Conservation (phyloP, 1,284 basidiomycete genomes). For the Volvariella surrecta region DNA sequence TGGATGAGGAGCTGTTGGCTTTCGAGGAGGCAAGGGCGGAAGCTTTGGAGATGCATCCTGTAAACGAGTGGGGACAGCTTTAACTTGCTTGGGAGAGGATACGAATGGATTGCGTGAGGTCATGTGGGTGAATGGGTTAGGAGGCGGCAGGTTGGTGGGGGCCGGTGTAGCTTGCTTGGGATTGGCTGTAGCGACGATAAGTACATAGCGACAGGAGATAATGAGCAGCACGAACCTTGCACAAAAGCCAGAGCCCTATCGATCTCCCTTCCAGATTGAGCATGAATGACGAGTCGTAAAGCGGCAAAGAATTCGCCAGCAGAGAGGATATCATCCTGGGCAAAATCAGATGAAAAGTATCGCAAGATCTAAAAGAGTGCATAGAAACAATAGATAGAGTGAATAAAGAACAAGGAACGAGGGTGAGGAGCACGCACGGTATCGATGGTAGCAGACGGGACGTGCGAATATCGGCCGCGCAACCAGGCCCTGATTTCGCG, state of each 20-base stretch:
- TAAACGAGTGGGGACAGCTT: conserved; percentile 8
- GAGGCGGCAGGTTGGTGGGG: too few species aligned
- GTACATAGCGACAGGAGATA: background rate
- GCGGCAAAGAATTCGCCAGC: conserved; percentile 73
- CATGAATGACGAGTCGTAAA: conserved; percentile 55
- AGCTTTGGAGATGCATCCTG: conserved; percentile 10
- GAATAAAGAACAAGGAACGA: conserved; percentile 3
- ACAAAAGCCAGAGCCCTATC: conserved; percentile 60
- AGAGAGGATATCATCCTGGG: conserved; percentile 40
- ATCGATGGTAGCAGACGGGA: conserved; percentile 49
- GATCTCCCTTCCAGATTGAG: conserved; percentile 46
- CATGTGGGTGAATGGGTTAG: conserved; percentile 7
- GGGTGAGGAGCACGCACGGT: conserved; percentile 26
- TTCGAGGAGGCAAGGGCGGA: conserved; percentile 22
- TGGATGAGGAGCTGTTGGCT: conserved; percentile 14
- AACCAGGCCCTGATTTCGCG: conserved; percentile 70
- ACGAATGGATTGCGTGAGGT: conserved; percentile 9
- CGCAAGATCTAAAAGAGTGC: conserved; percentile 62
- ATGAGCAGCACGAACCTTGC: conserved; percentile 41
- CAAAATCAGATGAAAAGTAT: conserved; percentile 48
- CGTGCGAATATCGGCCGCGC: conserved; percentile 52
- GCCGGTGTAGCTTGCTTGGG: background rate
- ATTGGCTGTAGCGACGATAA: conserved; percentile 1
- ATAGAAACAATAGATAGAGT: conserved; percentile 6
- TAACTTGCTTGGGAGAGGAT: conserved; percentile 11